Conservation (phyloP, 495 filamentous ascomycete genomes). For the Lentithecium fluviatile region DNA sequence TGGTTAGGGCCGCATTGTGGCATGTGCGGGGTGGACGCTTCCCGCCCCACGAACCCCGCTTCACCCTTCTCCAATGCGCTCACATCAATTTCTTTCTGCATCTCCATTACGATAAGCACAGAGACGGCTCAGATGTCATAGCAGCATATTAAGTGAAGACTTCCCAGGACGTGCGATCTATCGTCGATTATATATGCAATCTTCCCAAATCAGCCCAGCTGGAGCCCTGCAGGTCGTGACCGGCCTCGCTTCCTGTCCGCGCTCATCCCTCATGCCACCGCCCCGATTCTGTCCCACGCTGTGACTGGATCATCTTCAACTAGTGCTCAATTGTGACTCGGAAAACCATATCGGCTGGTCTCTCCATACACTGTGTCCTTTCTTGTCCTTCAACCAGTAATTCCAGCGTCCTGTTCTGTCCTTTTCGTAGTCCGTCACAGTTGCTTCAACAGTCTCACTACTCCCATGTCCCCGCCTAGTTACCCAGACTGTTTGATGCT, state of each 20-base stretch:
- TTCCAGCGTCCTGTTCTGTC: background rate
- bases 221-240: no score
- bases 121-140: background rate
- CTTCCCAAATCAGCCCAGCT: no score
- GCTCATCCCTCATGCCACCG: no score
- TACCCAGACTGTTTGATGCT: no score
- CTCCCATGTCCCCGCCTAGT: no score
- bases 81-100: slow-evolving; percentile 1
- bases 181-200: no score
- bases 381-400: slow-evolving; percentile 5
- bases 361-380: background rate
- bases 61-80: slow-evolving; percentile 15
- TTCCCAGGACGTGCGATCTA: no score
- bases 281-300: background rate
- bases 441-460: no score
- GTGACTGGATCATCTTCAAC: slow-evolving; percentile 3
- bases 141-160: no score
- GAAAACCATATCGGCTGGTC: background rate
- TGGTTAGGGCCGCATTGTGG: no score
- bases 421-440: background rate
- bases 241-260: no score
- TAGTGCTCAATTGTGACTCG: no score
- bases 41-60: background rate
- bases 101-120: background rate
- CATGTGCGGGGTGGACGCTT: background rate